These are phyloP conservation scores for Aphanomyces invadans DNA, from an alignment of 352 stramenopile genomes.

Conservation along the genomic window DNA sequence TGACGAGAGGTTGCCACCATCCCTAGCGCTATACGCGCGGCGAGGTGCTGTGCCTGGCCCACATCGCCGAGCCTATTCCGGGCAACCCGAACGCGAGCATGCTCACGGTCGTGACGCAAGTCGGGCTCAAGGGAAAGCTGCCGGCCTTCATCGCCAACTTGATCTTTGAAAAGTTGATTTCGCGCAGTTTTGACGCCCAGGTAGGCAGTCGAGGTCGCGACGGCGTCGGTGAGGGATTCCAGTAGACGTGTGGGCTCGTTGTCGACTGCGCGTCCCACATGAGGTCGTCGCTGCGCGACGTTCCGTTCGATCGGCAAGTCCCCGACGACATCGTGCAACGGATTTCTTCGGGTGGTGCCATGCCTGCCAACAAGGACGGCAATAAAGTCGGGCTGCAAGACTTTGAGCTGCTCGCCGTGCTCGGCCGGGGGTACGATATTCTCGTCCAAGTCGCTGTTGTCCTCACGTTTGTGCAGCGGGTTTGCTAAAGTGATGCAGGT, in stretches of 20 bases:
- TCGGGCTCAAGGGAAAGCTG: slow-evolving; percentile 20
- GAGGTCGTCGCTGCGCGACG: not conserved
- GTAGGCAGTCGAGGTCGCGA: too few species aligned
- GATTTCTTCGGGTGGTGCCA: not conserved
- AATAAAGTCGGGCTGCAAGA: slow-evolving; percentile 33
- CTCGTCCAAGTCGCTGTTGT: not conserved
- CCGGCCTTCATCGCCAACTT: slow-evolving; percentile 8
- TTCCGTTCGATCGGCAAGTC: not conserved
- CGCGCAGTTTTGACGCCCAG: slow-evolving; percentile 20
- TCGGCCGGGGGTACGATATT: slow-evolving; percentile 29
- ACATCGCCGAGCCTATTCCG: slow-evolving; percentile 19
- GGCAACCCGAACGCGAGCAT: slow-evolving; percentile 18
- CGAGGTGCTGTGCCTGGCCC: slow-evolving; percentile 15
- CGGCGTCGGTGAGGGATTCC: too few species aligned
- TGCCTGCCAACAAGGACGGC: too few species aligned
- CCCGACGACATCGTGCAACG: not conserved
- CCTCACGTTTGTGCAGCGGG: not conserved
- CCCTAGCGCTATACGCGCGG: slow-evolving; percentile 21
- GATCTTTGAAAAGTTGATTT: slow-evolving; percentile 19
- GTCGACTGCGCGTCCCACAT: not conserved
- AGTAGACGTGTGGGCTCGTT: not conserved
- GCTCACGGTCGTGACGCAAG: slow-evolving; percentile 22
- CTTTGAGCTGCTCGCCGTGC: slow-evolving; percentile 70
- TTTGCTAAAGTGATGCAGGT: slow-evolving; percentile 28
- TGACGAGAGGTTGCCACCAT: too few species aligned